A percentile compares a stretch with the other conserved stretches of the same genome.
These are phyloP conservation scores for Pseudogymnoascus sp. DNA, from an alignment of 2,329 filamentous ascomycete species.

Conservation along the genomic window DNA sequence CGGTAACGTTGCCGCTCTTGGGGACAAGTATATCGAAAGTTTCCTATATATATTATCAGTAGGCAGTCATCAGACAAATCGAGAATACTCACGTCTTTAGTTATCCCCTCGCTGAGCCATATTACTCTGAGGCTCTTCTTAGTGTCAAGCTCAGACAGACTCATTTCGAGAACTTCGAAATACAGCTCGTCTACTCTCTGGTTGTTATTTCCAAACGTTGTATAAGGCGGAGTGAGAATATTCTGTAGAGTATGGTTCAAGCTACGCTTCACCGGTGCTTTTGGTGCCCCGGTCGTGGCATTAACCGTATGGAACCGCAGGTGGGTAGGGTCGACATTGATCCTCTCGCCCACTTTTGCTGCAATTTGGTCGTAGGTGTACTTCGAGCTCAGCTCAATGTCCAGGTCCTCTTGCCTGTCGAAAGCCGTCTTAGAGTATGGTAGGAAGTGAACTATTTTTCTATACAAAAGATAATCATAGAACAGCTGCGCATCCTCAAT, in stretches of 20 bases:
- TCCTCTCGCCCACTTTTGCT: slow-evolving; percentile 69
- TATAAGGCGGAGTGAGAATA: slow-evolving; percentile 71
- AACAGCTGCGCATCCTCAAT: slow-evolving; percentile 72
- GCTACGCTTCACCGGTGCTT: slow-evolving; percentile 67
- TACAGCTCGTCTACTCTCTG: slow-evolving; percentile 73
- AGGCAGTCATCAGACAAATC: slow-evolving; percentile 12
- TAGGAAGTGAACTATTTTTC: slow-evolving; percentile 69
- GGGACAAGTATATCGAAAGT: slow-evolving; percentile 74
- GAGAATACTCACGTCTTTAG: slow-evolving; percentile 65
- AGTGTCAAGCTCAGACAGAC: slow-evolving; percentile 82
- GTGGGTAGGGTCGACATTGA: slow-evolving; percentile 75
- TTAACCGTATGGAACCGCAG: slow-evolving; percentile 87
- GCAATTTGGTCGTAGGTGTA: slow-evolving; percentile 84
- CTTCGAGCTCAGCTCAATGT: slow-evolving; percentile 74
- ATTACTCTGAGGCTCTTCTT: slow-evolving; percentile 80
- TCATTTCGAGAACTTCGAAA: slow-evolving; percentile 92
- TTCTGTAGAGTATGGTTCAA: slow-evolving; percentile 54
- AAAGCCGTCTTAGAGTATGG: slow-evolving; percentile 55
- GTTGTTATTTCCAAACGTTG: slow-evolving; percentile 59
- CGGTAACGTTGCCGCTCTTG: slow-evolving; percentile 73
- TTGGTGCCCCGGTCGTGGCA: slow-evolving; percentile 66
- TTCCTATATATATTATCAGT: slow-evolving; percentile 47
- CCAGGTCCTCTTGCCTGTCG: slow-evolving; percentile 59
- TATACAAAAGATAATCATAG: slow-evolving; percentile 89
- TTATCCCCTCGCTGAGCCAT: slow-evolving; percentile 82